A percentile compares a stretch with the other conserved stretches of the same genome.
These are phyloP conservation scores for Odontarrhena argentea DNA, from an alignment of 345 rosid species.

Conservation along the genomic window DNA sequence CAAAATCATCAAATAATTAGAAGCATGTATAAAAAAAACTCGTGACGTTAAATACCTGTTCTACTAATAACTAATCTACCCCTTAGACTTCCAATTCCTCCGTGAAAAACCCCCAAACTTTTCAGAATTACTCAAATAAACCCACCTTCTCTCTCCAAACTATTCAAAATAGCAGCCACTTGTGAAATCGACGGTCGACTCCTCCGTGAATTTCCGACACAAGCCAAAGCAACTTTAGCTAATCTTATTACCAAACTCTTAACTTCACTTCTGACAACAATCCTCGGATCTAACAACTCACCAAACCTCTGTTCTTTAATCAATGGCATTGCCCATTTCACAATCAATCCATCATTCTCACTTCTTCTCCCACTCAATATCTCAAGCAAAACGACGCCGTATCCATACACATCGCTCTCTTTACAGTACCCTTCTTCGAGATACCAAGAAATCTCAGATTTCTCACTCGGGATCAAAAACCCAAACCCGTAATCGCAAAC, in stretches of 20 bases:
- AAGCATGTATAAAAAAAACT: background rate
- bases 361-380: constrained; percentile 73
- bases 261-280: constrained; percentile 50
- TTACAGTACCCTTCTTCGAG: constrained; percentile 73
- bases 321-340: constrained; percentile 80
- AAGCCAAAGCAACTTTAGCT: constrained; percentile 80
- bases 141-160: constrained; percentile 48
- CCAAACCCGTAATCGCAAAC: constrained; percentile 72
- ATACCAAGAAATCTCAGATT: constrained; percentile 51
- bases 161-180: constrained; percentile 65
- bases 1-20: constrained; percentile 1
- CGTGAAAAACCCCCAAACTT: constrained; percentile 21
- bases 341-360: constrained; percentile 66
- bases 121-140: background rate
- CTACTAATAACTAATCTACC: background rate
- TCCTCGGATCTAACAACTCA: constrained; percentile 67
- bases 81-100: background rate
- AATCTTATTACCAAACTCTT: constrained; percentile 58
- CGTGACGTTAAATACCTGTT: background rate
- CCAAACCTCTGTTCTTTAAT: constrained; percentile 58
- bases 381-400: constrained; percentile 81
- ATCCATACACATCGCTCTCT: constrained; percentile 79
- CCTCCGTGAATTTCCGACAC: constrained; percentile 73
- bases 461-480: constrained; percentile 59
- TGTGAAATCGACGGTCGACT: constrained; percentile 64